Percentiles rank a stretch among this genome's conserved stretches.
Evolutionary conservation across 257 asterid species (phyloP).

Genomic region (Plectranthus barbatus): DNA sequence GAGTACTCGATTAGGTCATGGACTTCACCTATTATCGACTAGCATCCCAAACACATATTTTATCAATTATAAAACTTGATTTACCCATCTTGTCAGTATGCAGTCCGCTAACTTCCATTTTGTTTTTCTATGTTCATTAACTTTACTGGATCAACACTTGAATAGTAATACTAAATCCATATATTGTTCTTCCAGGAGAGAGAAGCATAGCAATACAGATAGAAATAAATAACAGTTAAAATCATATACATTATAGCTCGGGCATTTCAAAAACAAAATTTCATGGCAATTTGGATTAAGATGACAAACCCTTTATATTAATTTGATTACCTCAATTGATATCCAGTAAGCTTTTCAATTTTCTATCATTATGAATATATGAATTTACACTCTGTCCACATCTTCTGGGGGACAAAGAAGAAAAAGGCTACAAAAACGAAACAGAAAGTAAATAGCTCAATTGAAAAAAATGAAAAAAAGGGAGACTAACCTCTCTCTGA

Average conservation of each 20-base stretch:
- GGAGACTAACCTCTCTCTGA: slow-evolving; percentile 63
- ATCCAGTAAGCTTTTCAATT: background rate
- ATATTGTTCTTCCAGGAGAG: background rate
- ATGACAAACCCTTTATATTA: background rate
- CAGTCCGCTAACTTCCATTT: background rate
- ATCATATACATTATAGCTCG: background rate
- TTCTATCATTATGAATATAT: background rate
- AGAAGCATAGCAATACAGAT: background rate
- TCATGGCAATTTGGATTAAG: background rate
- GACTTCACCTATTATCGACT: background rate
- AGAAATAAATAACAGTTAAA: no score
- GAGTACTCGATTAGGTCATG: background rate
- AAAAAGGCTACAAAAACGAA: background rate
- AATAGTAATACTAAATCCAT: background rate
- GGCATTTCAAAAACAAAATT: background rate
- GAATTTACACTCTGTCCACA: background rate
- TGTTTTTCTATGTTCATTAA: background rate
- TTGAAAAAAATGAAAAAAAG: background rate
- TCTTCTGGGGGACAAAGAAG: background rate
- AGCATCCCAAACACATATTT: background rate
- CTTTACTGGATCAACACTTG: background rate
- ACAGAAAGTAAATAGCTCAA: background rate
- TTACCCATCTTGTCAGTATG: background rate
- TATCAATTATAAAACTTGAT: background rate
- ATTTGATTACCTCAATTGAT: background rate